Evolutionary conservation across 192 early-diverging fungal species (phyloP), one percentile per base, ranked within the genome.

Genomic region (Diversispora epigaea): DNA sequence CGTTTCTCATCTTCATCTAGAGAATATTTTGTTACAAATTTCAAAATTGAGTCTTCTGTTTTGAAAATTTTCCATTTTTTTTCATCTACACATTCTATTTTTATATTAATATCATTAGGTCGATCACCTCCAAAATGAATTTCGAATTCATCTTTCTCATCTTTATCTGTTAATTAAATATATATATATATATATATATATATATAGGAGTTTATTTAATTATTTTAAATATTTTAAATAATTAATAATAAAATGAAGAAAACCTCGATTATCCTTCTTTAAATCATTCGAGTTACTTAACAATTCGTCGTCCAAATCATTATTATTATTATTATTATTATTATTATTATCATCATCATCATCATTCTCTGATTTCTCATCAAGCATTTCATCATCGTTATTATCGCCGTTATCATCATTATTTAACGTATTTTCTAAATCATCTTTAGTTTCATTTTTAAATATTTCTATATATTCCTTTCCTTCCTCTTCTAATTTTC

Each of bases 121-220:
- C 79, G 76, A 21, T 75, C 66, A 71, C 84, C 81, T 0, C 68
- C 78, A 68, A 85, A 84, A 69, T 83, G 84, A 11, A 40, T 21
- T 69, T 82, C 81, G 47, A 70, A 84, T 1, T 73, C 44, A 63
- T 80, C 76, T 32, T 32, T 32, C 25, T 32, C 25, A 32, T 32
- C 25, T 32, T 32, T 32, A 32, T 32, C 25, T 32, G 25, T 32
- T 32, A 32, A 32, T 32, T 32, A 2, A 32, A 32, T 32, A 32
- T 56, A 32, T n/a, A n/a, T n/a, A n/a, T n/a, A n/a, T n/a, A n/a
- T n/a, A n/a, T n/a, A n/a, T n/a, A n/a, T n/a, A n/a, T n/a, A n/a
- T n/a, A n/a, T n/a, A n/a, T 49, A 14, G 10, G 7, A 45, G 15
- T 9, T 2, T 11, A 58, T 4, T 22, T 60, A 32, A 22, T 9